Conservation (phyloP, 2,329 filamentous ascomycete species). For the Thielaviopsis musarum region DNA sequence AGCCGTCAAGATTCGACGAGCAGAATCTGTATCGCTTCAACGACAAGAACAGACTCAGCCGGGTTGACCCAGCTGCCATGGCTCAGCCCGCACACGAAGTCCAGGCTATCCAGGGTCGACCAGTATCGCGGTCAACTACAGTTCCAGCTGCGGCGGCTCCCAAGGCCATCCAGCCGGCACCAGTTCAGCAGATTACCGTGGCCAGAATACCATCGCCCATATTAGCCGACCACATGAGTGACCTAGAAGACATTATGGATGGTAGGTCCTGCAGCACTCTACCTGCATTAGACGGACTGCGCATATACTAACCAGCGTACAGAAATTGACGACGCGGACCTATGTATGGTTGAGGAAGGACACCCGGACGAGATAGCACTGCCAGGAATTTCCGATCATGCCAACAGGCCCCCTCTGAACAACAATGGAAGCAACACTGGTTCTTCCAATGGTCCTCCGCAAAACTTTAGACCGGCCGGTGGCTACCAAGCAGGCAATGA, state of each 20-base stretch:
- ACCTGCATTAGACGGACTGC: neutral
- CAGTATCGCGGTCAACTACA: neutral
- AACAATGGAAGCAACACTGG: constrained; percentile 12
- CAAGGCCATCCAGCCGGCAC: neutral
- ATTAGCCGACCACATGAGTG: constrained; percentile 9
- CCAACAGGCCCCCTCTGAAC: neutral
- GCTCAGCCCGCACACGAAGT: neutral
- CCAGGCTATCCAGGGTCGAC: neutral
- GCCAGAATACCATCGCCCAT: constrained; percentile 11
- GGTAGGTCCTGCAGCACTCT: neutral
- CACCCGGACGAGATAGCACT: constrained; percentile 65
- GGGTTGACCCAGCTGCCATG: neutral
- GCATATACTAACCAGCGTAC: constrained; percentile 16
- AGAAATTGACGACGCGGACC: constrained; percentile 64
- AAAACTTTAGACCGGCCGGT: constrained; percentile 11
- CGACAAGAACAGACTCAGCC: constrained; percentile 25
- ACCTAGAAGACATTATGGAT: constrained; percentile 17
- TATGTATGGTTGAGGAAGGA: constrained; percentile 49
- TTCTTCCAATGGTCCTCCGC: constrained; percentile 1
- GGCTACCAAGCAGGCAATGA: neutral
- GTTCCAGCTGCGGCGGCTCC: neutral
- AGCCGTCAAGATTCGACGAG: constrained; percentile 55
- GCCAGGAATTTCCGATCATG: constrained; percentile 14
- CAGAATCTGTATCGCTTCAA: constrained; percentile 67
- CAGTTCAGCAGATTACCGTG: constrained; percentile 20